A percentile compares a stretch with the other conserved stretches of the same genome.
Conservation (phyloP, 495 filamentous ascomycete genomes). For the Podospora tetraspora region DNA sequence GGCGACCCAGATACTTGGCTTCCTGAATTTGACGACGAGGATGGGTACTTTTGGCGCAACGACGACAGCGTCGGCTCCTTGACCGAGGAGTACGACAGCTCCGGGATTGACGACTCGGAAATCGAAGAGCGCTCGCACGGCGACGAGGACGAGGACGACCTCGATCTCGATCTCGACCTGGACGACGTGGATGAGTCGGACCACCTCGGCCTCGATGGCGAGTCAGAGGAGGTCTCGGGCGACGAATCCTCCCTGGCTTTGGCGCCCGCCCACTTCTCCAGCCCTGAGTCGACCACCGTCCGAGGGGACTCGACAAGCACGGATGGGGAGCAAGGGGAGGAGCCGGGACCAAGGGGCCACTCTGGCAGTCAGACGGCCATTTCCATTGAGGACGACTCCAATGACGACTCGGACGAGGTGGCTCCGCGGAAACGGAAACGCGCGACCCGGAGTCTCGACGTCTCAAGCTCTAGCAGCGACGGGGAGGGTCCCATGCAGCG, state of each 20-base stretch:
- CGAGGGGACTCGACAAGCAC: slow-evolving; percentile 1
- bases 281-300: slow-evolving; percentile 19
- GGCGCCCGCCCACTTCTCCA: slow-evolving; percentile 19
- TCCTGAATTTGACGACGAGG: neutral
- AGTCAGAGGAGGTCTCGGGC: neutral
- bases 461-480: neutral
- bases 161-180: slow-evolving; percentile 14
- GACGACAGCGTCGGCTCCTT: neutral
- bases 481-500: neutral
- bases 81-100: slow-evolving; percentile 29
- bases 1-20: slow-evolving; percentile 2
- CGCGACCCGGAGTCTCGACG: neutral
- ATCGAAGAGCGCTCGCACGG: slow-evolving; percentile 13
- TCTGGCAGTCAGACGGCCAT: neutral
- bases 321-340: neutral
- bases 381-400: slow-evolving; percentile 12
- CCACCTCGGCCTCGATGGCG: neutral
- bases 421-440: slow-evolving; percentile 13
- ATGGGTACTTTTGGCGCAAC: neutral
- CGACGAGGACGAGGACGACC: slow-evolving; percentile 19
- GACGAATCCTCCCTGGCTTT: neutral
- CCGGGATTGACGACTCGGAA: slow-evolving; percentile 28
- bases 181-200: slow-evolving; percentile 6
- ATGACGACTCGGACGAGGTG: slow-evolving; percentile 15
- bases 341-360: neutral